Evolutionary conservation across 352 stramenopile species (phyloP).

Genomic region (Phytophthora ramorum): DNA sequence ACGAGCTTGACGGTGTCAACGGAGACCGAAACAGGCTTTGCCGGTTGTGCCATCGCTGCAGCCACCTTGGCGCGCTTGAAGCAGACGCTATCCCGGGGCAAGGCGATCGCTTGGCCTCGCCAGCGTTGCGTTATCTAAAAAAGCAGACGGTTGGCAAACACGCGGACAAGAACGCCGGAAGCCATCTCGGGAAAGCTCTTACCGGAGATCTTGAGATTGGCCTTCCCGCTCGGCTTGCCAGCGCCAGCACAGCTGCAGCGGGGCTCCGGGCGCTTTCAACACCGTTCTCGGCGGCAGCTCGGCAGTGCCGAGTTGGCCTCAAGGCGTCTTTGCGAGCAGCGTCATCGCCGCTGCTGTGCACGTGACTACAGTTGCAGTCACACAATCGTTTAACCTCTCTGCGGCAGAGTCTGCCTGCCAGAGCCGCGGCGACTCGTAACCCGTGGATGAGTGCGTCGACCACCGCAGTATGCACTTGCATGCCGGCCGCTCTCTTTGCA

Average conservation of each 20-base stretch:
- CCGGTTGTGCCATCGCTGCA: constrained; percentile 11
- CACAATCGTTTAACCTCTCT: constrained; percentile 31
- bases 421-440: constrained; percentile 9
- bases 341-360: constrained; percentile 4
- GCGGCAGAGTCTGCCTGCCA: constrained; percentile 12
- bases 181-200: not conserved
- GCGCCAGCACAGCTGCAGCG: not conserved
- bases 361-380: constrained; percentile 35
- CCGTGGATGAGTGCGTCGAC: constrained; percentile 28
- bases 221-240: not conserved
- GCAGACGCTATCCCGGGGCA: constrained; percentile 24
- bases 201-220: constrained; percentile 15
- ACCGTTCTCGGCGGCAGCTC: not conserved
- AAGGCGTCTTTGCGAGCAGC: not conserved
- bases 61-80: constrained; percentile 12
- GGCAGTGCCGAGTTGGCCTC: not conserved
- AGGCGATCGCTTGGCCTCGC: constrained; percentile 14
- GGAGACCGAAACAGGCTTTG: constrained; percentile 25
- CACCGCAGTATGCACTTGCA: constrained; percentile 22
- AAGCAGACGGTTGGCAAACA: constrained; percentile 23
- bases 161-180: constrained; percentile 23
- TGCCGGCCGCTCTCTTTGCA: constrained; percentile 3
- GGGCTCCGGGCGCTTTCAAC: not conserved
- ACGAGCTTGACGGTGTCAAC: constrained; percentile 8
- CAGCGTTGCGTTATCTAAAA: constrained; percentile 7